Evolutionary conservation across 1,284 basidiomycete genomes (phyloP).

Genomic region (Cryptococcus sp.): DNA sequence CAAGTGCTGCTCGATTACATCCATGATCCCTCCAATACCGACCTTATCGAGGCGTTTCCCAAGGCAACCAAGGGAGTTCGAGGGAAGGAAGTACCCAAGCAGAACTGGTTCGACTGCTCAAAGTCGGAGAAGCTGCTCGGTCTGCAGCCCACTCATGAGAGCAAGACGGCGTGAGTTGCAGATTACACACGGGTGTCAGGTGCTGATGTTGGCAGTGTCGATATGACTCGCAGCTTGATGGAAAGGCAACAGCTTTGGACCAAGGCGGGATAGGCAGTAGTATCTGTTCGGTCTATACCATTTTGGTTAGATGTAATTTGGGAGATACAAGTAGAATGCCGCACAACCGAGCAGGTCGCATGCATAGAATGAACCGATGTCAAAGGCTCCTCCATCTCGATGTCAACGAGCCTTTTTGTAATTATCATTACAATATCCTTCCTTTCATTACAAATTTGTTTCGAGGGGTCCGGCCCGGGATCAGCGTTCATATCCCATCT

Average conservation of each 20-base stretch:
- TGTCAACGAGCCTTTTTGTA: too few species aligned
- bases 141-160: conserved; percentile 10
- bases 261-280: neutral
- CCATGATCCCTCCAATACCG: neutral
- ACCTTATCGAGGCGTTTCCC: conserved; percentile 14
- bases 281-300: too few species aligned
- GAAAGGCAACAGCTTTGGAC: conserved; percentile 10
- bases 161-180: conserved; percentile 16
- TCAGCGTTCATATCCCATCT: too few species aligned
- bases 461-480: too few species aligned
- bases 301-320: too few species aligned
- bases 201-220: conserved; percentile 9
- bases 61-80: conserved; percentile 9
- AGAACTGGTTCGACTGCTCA: conserved; percentile 23
- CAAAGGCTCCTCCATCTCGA: too few species aligned
- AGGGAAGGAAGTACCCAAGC: conserved; percentile 13
- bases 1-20: conserved; percentile 20
- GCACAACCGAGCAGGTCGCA: too few species aligned
- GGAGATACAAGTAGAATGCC: too few species aligned
- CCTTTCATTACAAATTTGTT: too few species aligned
- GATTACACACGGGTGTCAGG: neutral
- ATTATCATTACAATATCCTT: too few species aligned
- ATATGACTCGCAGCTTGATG: conserved; percentile 19
- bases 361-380: too few species aligned
- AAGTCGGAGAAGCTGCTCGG: conserved; percentile 9